Evolutionary conservation across 139 green algal genomes (phyloP), one percentile per base, ranked within the genome.

Genomic region (Nannochloris sp.): DNA sequence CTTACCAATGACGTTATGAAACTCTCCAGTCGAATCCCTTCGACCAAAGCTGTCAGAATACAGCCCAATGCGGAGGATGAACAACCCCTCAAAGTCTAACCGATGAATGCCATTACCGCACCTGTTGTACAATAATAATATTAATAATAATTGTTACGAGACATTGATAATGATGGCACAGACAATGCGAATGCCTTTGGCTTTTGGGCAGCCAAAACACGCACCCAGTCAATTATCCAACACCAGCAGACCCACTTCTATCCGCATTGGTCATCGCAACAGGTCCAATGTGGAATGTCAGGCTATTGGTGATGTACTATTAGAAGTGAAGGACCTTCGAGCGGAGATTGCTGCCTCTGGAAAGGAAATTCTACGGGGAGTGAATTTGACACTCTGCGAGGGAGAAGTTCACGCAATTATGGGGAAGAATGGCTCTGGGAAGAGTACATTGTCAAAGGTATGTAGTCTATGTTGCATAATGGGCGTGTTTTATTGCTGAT

Each of bases 351-450:
- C 64, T 2, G 68, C 71, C 18, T 89, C 83, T 0, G 89, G 78
- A 2, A 74, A 90, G 71, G 65, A 90, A 48, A 96, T 99, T 54
- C 81, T 99, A 1, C 86, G 91, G 14, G 93, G 93, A 48, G 88
- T 99, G 1, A 85, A 92, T 67, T 64, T 99, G 14, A 87, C 71
- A 24, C 72, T 99, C n/a, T 65, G 78, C 5, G 79, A 89, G 61
- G 89, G 89, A 43, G 85, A 95, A 74, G 74, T 91, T 27, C 92
- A 98, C 68, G 93, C 93, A 18, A 96, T 99, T 75, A 99, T 99
- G 93, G 93, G 93, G 29, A 98, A 96, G 64, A 99, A 99, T 75
- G 93, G 93, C 5, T 91, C 75, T 11, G 93, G 93, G 50, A 99
- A 99, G 78, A 88, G 70, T 67, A 99, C 93, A 31, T 78, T 99